phyloP scores from a whole-genome alignment of 108 stramenopile species.

The Cafeteria roenbergensis region DNA sequence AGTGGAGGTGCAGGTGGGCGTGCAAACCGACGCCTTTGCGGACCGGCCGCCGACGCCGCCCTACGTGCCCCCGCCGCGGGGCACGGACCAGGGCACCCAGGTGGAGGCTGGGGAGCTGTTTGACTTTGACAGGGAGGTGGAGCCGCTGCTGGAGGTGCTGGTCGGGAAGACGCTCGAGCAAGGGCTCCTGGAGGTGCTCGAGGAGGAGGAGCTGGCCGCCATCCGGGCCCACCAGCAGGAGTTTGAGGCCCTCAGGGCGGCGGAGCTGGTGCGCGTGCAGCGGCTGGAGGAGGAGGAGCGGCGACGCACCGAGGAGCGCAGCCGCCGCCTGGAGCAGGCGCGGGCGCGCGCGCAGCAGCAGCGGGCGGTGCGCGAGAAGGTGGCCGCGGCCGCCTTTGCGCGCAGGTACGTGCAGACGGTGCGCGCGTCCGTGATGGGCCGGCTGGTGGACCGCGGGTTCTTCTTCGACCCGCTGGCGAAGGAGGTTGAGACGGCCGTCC shows the following conservation, averaged over 20 bases:
- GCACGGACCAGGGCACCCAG: conserved; percentile 43
- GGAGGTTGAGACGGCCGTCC: conserved; percentile 25
- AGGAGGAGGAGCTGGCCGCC: conserved; percentile 52
- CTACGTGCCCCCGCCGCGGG: conserved; percentile 46
- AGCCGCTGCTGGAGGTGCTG: conserved; percentile 50
- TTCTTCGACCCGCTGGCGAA: conserved; percentile 43
- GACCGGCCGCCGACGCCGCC: conserved; percentile 42
- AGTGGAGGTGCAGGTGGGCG: conserved; percentile 32
- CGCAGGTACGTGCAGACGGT: conserved; percentile 29
- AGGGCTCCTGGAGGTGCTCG: conserved; percentile 48
- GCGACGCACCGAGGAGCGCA: conserved; percentile 34
- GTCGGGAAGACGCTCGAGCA: conserved; percentile 53
- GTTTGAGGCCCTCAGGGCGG: conserved; percentile 41
- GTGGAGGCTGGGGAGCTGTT: conserved; percentile 54
- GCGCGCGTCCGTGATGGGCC: conserved; percentile 30
- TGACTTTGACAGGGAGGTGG: conserved; percentile 53
- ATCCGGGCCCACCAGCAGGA: conserved; percentile 41
- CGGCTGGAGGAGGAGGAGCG: conserved; percentile 45
- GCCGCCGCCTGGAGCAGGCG: conserved; percentile 33
- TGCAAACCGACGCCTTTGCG: conserved; percentile 45
- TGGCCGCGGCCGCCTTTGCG: conserved; percentile 41
- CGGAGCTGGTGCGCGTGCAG: conserved; percentile 52
- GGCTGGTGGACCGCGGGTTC: conserved; percentile 27
- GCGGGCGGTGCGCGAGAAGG: conserved; percentile 34
- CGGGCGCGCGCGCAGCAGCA: conserved; percentile 19